These are phyloP conservation scores for Kodamaea arcana DNA, from an alignment of 1,139 yeast genomes.

Conservation along the genomic window DNA sequence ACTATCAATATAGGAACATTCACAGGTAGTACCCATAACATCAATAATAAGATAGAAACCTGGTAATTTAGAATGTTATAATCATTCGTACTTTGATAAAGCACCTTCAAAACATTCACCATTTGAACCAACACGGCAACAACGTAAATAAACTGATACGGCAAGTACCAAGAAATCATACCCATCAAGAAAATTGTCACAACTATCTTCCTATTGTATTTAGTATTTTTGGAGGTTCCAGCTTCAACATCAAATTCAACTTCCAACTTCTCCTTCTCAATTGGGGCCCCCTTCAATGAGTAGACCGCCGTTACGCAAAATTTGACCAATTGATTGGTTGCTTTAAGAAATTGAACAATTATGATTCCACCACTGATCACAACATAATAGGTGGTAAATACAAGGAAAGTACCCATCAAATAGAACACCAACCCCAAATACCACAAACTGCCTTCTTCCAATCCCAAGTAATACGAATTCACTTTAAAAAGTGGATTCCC, in stretches of 20 bases:
- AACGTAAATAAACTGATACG: constrained; percentile 74
- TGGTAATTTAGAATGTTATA: constrained; percentile 44
- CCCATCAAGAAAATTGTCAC: constrained; percentile 34
- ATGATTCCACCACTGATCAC: constrained; percentile 11
- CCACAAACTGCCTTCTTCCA: constrained; percentile 55
- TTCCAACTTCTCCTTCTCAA: not conserved
- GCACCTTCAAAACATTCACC: constrained; percentile 36
- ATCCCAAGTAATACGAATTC: constrained; percentile 57
- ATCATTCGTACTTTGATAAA: constrained; percentile 11
- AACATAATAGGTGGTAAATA: constrained; percentile 12
- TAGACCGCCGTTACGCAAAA: constrained; percentile 1
- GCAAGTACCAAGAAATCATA: constrained; percentile 57
- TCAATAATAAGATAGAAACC: constrained; percentile 49
- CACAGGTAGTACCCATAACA: constrained; percentile 67
- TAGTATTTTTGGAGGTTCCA: not conserved
- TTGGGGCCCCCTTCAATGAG: not conserved
- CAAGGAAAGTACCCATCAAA: constrained; percentile 36
- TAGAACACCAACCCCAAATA: constrained; percentile 58
- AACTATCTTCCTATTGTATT: constrained; percentile 9
- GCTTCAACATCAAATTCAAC: not conserved
- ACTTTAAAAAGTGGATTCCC: constrained; percentile 20
- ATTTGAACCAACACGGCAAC: constrained; percentile 54
- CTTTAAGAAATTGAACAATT: constrained; percentile 4
- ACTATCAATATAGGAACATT: constrained; percentile 67
- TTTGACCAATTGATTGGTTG: constrained; percentile 1